phyloP scores from a whole-genome alignment of 305 asterid species.

The Fraxinus nigra region DNA sequence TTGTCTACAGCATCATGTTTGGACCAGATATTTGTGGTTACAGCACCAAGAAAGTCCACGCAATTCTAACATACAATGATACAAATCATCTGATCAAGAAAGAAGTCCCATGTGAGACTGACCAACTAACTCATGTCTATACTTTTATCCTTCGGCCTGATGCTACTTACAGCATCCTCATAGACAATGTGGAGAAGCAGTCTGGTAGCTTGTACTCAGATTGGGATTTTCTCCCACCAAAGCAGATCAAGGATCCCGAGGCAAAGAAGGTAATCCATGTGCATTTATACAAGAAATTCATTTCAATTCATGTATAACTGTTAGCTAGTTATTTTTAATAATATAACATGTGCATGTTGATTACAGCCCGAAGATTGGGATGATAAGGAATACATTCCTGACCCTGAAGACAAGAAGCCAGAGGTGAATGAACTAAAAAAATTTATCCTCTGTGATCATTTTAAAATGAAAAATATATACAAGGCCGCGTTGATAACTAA shows the following conservation, averaged over 20 bases:
- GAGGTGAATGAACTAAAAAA: constrained; percentile 41
- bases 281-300: not conserved
- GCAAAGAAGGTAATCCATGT: constrained; percentile 67
- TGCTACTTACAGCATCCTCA: constrained; percentile 86
- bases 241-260: constrained; percentile 89
- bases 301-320: not conserved
- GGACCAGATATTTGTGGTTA: constrained; percentile 99
- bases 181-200: constrained; percentile 90
- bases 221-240: constrained; percentile 89
- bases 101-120: constrained; percentile 97
- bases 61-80: constrained; percentile 71
- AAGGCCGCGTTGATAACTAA: not conserved
- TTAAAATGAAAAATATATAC: not conserved
- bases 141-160: constrained; percentile 89
- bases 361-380: constrained; percentile 98
- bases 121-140: constrained; percentile 84
- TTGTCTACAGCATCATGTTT: constrained; percentile 84
- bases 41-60: constrained; percentile 88
- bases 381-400: constrained; percentile 84
- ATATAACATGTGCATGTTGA: constrained; percentile 10
- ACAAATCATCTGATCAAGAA: constrained; percentile 88
- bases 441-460: not conserved
- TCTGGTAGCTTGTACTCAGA: constrained; percentile 88
- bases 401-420: constrained; percentile 95
- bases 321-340: not conserved